phyloP scores from a whole-genome alignment of 148 eudicot genomes.

The Polygonum maritimum region DNA sequence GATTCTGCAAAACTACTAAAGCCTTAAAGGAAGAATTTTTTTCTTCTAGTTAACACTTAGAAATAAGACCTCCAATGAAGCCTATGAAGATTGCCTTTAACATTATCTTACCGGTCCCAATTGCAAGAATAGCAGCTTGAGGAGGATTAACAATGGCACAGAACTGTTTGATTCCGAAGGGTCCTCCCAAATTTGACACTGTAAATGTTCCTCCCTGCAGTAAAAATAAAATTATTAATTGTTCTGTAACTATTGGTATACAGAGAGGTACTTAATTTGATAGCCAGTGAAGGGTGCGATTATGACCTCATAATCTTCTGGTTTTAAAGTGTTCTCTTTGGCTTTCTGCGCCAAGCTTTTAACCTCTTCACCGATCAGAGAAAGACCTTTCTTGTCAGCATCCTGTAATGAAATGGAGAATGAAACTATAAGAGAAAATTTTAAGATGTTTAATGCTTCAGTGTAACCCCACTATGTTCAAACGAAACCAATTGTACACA shows the following conservation, averaged over 20 bases:
- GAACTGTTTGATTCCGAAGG: constrained; percentile 92
- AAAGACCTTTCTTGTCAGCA: constrained; percentile 89
- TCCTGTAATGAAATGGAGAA: constrained; percentile 37
- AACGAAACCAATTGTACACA: not conserved
- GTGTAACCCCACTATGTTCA: not conserved
- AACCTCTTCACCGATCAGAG: constrained; percentile 72
- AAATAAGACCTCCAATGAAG: no score
- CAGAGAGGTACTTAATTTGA: not conserved
- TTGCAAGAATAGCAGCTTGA: constrained; percentile 86
- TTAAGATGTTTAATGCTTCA: not conserved
- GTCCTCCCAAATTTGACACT: constrained; percentile 89
- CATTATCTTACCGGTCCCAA: constrained; percentile 65
- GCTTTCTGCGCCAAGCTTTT: constrained; percentile 85
- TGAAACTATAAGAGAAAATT: not conserved
- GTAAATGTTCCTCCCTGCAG: constrained; percentile 43
- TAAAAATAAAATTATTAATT: not conserved
- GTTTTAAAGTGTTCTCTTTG: constrained; percentile 82
- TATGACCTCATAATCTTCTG: constrained; percentile 85
- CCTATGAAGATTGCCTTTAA: not conserved
- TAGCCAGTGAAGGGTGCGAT: not conserved
- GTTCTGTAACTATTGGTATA: constrained; percentile 1
- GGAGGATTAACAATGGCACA: constrained; percentile 97
- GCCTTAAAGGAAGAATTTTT: no score
- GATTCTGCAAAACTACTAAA: no score
- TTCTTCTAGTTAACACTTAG: no score